Evolutionary conservation across 1,284 basidiomycete species (phyloP), one percentile per base, ranked within the genome.

Genomic region (Mrakiaceae sp.): DNA sequence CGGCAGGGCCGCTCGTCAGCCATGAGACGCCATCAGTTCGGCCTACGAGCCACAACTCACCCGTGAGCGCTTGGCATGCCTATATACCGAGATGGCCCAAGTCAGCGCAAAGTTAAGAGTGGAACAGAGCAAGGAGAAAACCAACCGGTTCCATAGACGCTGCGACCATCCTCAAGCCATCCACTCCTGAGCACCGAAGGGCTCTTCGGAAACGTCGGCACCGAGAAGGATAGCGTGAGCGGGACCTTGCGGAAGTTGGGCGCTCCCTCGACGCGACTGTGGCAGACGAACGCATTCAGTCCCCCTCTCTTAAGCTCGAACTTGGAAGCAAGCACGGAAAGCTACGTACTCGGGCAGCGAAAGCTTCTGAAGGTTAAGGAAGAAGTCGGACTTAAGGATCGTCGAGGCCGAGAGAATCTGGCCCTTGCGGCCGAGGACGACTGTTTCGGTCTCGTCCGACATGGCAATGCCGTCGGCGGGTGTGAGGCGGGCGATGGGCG

Each of bases 381-480:
- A 98, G 79, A 97, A 94, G 76, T 98, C 94, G 64, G 90, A 94
- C 79, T 99, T 99, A 72, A 98, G 81, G 71, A 98, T 97, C 0
- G 93, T 95, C 11, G 87, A 91, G 0, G 90, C 88, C 16, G 73
- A 74, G 12, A 79, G 68, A 56, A 78, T 76, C 66, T 82, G 85
- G 5, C 96, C 96, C 5, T 83, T 83, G 60, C 96, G 84, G 71
- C 88, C 88, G 42, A 85, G 81, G 12, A 99, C 94, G 11, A 94
- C 82, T 66, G 86, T 81, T 10, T 85, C 83, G 47, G 90, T 90
- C 75, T 96, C 93, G 71, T 95, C 93, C 1, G 88, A 88, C 67
- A 89, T 82, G 7, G 91, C 91, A 71, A 90, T 82, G 14, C 87
- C 87, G 66, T 87, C 84, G 10, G 83, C 80, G 2, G 83, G 78